These are phyloP conservation scores for Nothophoma quercina DNA, from an alignment of 2,329 filamentous ascomycete species.

Conservation along the genomic window DNA sequence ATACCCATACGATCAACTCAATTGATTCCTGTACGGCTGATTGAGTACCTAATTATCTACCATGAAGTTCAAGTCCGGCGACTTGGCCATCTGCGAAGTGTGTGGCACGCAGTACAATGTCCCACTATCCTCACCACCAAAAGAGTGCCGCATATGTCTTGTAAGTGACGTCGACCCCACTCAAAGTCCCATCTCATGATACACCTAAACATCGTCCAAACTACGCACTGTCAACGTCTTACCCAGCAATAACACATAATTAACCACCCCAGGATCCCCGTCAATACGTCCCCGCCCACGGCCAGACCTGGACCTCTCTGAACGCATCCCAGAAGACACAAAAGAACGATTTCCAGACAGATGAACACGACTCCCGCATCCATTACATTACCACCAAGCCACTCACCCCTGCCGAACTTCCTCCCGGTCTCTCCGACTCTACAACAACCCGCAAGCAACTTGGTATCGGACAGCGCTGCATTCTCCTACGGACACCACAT, in stretches of 20 bases:
- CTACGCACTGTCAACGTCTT: not conserved
- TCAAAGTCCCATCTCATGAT: not conserved
- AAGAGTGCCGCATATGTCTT: constrained; percentile 74
- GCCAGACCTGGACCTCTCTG: constrained; percentile 73
- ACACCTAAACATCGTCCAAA: not conserved
- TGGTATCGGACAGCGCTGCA: constrained; percentile 77
- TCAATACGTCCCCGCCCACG: constrained; percentile 70
- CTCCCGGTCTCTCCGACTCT: constrained; percentile 47
- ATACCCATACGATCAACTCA: not conserved
- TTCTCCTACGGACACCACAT: constrained; percentile 69
- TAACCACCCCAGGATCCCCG: constrained; percentile 60
- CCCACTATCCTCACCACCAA: constrained; percentile 57
- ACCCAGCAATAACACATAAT: not conserved
- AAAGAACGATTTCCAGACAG: constrained; percentile 63
- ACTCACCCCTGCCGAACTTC: constrained; percentile 27
- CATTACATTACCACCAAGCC: constrained; percentile 55
- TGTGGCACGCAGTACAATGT: constrained; percentile 75
- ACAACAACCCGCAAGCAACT: constrained; percentile 56
- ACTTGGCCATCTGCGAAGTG: constrained; percentile 68
- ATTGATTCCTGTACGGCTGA: too few relatives aligned
- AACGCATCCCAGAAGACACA: constrained; percentile 53
- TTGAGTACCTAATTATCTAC: not conserved
- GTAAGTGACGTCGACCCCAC: constrained; percentile 54
- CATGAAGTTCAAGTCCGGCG: constrained; percentile 43
- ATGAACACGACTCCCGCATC: constrained; percentile 55